These are phyloP conservation scores for Aspergillus heteromorphus DNA, from an alignment of 495 filamentous ascomycete species.

Conservation along the genomic window DNA sequence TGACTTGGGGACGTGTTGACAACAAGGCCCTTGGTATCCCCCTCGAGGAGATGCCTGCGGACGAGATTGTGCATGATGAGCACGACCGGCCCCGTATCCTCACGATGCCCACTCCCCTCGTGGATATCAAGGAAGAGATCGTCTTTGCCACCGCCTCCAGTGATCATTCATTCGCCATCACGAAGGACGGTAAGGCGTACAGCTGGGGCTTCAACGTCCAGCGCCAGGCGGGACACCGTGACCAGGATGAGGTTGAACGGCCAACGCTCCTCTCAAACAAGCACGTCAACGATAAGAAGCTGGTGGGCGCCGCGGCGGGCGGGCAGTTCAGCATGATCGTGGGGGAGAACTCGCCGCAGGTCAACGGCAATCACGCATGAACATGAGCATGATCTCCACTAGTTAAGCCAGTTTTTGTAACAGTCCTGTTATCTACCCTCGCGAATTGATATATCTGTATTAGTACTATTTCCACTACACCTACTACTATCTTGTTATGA, in stretches of 20 bases:
- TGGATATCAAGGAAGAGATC: conserved; percentile 22
- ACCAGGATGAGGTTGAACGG: conserved; percentile 52
- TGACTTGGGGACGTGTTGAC: conserved; percentile 67
- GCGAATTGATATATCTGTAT: not conserved
- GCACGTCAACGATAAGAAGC: conserved; percentile 51
- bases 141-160: conserved; percentile 41
- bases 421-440: not conserved
- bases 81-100: conserved; percentile 53
- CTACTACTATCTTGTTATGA: too few species aligned
- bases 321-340: conserved; percentile 63
- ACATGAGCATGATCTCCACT: not conserved
- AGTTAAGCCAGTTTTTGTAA: not conserved
- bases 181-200: conserved; percentile 54
- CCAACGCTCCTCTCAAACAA: conserved; percentile 60
- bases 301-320: conserved; percentile 55
- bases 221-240: conserved; percentile 64
- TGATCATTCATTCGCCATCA: conserved; percentile 58
- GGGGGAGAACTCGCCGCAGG: conserved; percentile 9
- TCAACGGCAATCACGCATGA: not conserved
- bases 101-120: conserved; percentile 38
- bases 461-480: too few species aligned
- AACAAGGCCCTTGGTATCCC: conserved; percentile 56
- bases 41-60: conserved; percentile 40
- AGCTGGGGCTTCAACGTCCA: conserved; percentile 65
- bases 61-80: conserved; percentile 55